Conservation (phyloP, 371 early-diverging fungal genomes). For the Circinella minor region DNA sequence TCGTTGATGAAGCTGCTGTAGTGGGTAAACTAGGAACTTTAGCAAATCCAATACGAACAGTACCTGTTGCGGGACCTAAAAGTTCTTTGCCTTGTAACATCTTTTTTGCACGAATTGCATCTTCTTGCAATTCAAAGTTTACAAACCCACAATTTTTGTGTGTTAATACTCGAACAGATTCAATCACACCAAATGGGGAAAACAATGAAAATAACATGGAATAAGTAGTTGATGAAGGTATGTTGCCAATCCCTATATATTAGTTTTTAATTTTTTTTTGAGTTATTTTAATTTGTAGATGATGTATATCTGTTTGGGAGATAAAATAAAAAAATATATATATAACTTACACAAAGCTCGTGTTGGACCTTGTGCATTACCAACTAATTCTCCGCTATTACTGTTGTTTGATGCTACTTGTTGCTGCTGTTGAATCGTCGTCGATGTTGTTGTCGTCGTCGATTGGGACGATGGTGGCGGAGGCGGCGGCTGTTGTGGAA, state of each 20-base stretch:
- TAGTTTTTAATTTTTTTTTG: neutral
- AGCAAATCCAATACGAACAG: slow-evolving; percentile 90
- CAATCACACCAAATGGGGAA: slow-evolving; percentile 83
- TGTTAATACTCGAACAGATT: slow-evolving; percentile 91
- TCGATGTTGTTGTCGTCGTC: slow-evolving; percentile 65
- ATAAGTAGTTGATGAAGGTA: slow-evolving; percentile 82
- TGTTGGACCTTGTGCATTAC: slow-evolving; percentile 49
- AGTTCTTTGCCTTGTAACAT: slow-evolving; percentile 88
- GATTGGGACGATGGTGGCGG: slow-evolving; percentile 43
- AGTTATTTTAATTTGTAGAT: slow-evolving; percentile 7
- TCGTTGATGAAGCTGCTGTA: neutral
- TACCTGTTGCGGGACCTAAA: slow-evolving; percentile 77
- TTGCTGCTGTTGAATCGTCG: slow-evolving; percentile 49
- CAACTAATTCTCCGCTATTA: slow-evolving; percentile 54
- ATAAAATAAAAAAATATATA: neutral
- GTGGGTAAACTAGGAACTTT: slow-evolving; percentile 61
- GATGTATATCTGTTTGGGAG: too few relatives aligned
- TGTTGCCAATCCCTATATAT: slow-evolving; percentile 89
- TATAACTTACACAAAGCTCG: slow-evolving; percentile 46
- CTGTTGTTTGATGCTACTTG: neutral
- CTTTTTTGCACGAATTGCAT: slow-evolving; percentile 88
- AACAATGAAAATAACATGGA: slow-evolving; percentile 80
- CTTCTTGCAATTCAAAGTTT: slow-evolving; percentile 88
- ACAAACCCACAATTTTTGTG: slow-evolving; percentile 99
- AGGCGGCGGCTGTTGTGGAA: slow-evolving; percentile 12